A percentile compares a stretch with the other conserved stretches of the same genome.
Evolutionary conservation across 495 filamentous ascomycete genomes (phyloP).

Genomic region (Hapsidospora chrysogenum): DNA sequence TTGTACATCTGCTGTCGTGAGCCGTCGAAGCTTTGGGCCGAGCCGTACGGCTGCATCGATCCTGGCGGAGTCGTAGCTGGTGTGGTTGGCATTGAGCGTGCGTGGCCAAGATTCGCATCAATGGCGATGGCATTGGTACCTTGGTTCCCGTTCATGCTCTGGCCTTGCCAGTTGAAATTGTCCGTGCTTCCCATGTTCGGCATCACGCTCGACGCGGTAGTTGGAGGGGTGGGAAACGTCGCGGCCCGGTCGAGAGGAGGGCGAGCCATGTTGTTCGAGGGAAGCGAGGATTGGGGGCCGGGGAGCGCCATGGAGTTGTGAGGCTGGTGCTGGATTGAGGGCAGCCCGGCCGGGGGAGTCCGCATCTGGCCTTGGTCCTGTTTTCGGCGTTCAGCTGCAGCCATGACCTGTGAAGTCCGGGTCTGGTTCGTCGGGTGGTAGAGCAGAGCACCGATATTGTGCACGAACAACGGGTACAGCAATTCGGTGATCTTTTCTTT

Average conservation of each 20-base stretch:
- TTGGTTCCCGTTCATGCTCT: slow-evolving; percentile 48
- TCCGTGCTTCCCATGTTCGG: slow-evolving; percentile 55
- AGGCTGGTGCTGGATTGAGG: slow-evolving; percentile 55
- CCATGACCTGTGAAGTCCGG: slow-evolving; percentile 71
- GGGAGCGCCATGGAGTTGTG: slow-evolving; percentile 67
- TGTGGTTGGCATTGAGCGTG: slow-evolving; percentile 83
- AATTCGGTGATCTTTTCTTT: slow-evolving; percentile 98
- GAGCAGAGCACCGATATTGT: slow-evolving; percentile 87
- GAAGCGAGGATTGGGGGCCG: slow-evolving; percentile 49
- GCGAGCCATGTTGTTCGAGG: slow-evolving; percentile 46
- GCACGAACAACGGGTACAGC: slow-evolving; percentile 90
- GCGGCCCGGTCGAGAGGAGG: slow-evolving; percentile 67
- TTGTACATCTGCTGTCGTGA: slow-evolving; percentile 62
- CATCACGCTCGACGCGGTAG: slow-evolving; percentile 82
- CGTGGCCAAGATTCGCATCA: slow-evolving; percentile 64
- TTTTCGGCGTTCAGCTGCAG: slow-evolving; percentile 63
- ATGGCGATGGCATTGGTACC: slow-evolving; percentile 63
- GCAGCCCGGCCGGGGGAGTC: slow-evolving; percentile 26
- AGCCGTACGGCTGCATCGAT: slow-evolving; percentile 58
- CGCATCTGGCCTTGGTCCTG: slow-evolving; percentile 40
- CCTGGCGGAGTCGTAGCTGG: slow-evolving; percentile 86
- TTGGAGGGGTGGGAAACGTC: slow-evolving; percentile 87
- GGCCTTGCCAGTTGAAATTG: slow-evolving; percentile 56
- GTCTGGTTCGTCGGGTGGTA: slow-evolving; percentile 86
- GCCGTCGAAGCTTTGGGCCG: slow-evolving; percentile 55